Conservation (phyloP, 2,329 filamentous ascomycete genomes). For the Epichloe amarillans region DNA sequence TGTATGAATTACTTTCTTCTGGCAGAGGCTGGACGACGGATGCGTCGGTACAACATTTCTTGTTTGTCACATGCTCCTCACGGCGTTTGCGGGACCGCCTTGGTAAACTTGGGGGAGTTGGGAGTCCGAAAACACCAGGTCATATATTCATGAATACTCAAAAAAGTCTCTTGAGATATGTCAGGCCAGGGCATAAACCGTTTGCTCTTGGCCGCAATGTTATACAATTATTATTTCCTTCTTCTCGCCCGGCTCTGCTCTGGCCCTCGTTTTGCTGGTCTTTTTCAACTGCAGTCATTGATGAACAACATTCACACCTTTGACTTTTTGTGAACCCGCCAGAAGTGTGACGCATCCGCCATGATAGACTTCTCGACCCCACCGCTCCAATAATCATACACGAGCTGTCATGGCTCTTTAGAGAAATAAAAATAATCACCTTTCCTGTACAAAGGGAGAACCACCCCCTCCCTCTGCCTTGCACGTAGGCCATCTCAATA, state of each 20-base stretch:
- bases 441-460: neutral
- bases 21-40: too few relatives aligned
- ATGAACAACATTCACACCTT: too few relatives aligned
- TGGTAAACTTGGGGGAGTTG: conserved; percentile 13
- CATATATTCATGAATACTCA: neutral
- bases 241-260: neutral
- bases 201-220: neutral
- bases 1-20: too few relatives aligned
- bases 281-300: too few relatives aligned
- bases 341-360: neutral
- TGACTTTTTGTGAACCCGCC: too few relatives aligned
- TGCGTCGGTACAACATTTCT: too few relatives aligned
- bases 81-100: conserved; percentile 3
- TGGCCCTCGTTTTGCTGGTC: too few relatives aligned
- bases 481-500: neutral
- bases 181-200: neutral
- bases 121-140: conserved; percentile 5
- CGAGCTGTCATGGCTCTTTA: neutral
- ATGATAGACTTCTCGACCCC: neutral
- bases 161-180: neutral
- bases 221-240: neutral
- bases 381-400: neutral
- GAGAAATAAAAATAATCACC: neutral
- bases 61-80: neutral
- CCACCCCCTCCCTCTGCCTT: neutral